Evolutionary conservation across 2,329 filamentous ascomycete species (phyloP), one percentile per base, ranked within the genome.

Genomic region (Dryadomyces sulphureus): DNA sequence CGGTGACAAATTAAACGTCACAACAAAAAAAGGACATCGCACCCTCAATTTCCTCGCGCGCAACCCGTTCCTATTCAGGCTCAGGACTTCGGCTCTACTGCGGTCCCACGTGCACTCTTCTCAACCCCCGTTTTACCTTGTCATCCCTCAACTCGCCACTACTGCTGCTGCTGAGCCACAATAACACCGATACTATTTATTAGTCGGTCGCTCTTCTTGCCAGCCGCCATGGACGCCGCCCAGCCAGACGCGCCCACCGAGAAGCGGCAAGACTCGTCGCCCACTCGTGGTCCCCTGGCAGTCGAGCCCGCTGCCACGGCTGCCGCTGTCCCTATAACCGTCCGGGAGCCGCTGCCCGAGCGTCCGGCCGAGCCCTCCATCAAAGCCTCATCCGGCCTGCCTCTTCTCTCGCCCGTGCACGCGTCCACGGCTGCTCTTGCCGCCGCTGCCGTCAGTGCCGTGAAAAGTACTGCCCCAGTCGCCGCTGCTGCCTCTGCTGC

Each of bases 161-260:
- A 14, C 16, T 14, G 27, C 27, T 32, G 27, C 27, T 32, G 7
- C 27, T 38, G 30, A 20, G 5, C 39, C 21, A 7, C 21, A 21
- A 12, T 19, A 7, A 17, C 36, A 38, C 21, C 43, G 38, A 12
- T 24, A 21, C 19, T 21, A 2, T 22, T 9, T 41, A 38, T 30
- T 22, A 32, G 16, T 41, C 25, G 5, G 6, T 25, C 16, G 19
- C 22, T 35, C 27, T 21, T 22, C 17, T 38, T 45, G 17, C 5
- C 32, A 43, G 22, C 2, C 38, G n/a, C 20, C 35, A 47, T 47
- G 45, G 45, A 47, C 20, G 20, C 24, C 24, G 45, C n/a, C n/a
- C n/a, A 47, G 11, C n/a, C 41, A 5, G 45, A 47, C 41, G 45
- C 41, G 45, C 40, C 24, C 34, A 16, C 27, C 2, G 45, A 40